phyloP scores from a whole-genome alignment of 768 basidiomycete genomes.

The Tricholoma sp. region DNA sequence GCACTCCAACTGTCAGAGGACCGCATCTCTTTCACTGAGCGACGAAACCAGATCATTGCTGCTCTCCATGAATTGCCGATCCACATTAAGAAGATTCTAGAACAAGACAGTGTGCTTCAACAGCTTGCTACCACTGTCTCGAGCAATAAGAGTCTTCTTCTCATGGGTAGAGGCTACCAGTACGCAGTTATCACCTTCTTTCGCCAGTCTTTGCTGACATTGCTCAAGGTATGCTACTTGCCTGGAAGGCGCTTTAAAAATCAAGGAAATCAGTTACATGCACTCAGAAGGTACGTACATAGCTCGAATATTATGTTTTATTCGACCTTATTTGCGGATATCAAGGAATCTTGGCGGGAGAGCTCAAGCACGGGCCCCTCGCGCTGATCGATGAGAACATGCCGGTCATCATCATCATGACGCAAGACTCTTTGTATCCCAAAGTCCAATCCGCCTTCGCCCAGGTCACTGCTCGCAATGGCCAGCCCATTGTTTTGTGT shows the following conservation, averaged over 20 bases:
- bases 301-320: neutral
- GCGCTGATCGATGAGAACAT: constrained; percentile 98
- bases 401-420: constrained; percentile 99
- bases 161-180: constrained; percentile 99
- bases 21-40: constrained; percentile 86
- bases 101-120: constrained; percentile 71
- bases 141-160: constrained; percentile 80
- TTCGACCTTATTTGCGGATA: neutral
- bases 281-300: constrained; percentile 58
- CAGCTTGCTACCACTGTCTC: constrained; percentile 77
- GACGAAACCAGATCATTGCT: constrained; percentile 90
- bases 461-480: constrained; percentile 97
- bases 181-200: constrained; percentile 30
- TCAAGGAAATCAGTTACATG: constrained; percentile 98
- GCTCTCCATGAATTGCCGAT: constrained; percentile 86
- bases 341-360: constrained; percentile 90
- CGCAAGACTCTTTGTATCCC: constrained; percentile 94
- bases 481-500: constrained; percentile 91
- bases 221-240: constrained; percentile 80
- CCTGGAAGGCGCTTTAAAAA: constrained; percentile 96
- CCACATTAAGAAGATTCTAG: constrained; percentile 85
- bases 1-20: constrained; percentile 98
- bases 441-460: constrained; percentile 96
- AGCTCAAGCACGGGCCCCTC: constrained; percentile 97
- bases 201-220: constrained; percentile 3